phyloP scores from a whole-genome alignment of 164 flowering plant species.

The Umbellularia californica region DNA sequence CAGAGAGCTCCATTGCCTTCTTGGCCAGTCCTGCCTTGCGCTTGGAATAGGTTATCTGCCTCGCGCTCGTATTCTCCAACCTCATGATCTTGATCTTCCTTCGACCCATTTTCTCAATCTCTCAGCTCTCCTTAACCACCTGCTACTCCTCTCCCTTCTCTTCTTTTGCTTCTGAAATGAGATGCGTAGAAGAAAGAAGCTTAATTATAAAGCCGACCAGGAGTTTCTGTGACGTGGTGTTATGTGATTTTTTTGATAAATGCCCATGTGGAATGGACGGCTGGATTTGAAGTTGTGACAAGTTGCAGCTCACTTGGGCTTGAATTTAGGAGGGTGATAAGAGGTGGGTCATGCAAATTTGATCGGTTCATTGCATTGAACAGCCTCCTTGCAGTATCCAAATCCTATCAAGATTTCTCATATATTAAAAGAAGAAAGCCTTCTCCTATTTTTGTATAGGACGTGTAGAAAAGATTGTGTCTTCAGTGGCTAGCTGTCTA shows the following conservation, averaged over 20 bases:
- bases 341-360: background rate
- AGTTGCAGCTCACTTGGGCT: background rate
- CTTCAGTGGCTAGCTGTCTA: too few relatives aligned
- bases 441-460: too few relatives aligned
- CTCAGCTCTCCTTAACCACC: background rate
- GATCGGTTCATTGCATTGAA: too few relatives aligned
- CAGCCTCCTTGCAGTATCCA: too few relatives aligned
- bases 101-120: constrained; percentile 55
- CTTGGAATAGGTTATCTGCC: constrained; percentile 79
- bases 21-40: constrained; percentile 68
- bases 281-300: background rate
- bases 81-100: constrained; percentile 79
- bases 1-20: constrained; percentile 72
- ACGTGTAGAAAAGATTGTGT: too few relatives aligned
- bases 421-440: too few relatives aligned
- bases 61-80: constrained; percentile 58
- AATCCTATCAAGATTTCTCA: too few relatives aligned
- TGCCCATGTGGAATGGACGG: background rate
- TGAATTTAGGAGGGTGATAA: background rate
- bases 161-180: background rate
- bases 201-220: too few relatives aligned
- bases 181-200: background rate
- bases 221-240: background rate
- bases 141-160: background rate
- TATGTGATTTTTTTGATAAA: background rate